Percentiles rank a stretch among this genome's conserved stretches.
These are phyloP conservation scores for Parmelia sp. DNA, from an alignment of 495 filamentous ascomycete species.

Conservation along the genomic window DNA sequence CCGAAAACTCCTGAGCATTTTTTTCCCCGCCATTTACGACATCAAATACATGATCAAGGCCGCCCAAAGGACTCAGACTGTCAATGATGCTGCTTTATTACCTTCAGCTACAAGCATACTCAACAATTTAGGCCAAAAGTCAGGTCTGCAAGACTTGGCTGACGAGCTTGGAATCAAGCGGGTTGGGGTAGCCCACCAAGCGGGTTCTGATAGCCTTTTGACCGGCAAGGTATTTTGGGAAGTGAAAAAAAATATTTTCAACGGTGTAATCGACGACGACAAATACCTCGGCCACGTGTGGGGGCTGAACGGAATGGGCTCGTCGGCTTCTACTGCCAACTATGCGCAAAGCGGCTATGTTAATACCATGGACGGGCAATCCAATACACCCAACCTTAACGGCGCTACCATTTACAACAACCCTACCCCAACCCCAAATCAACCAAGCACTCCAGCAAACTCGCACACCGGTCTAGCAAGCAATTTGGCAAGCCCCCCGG, in stretches of 20 bases:
- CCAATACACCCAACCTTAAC: conserved; percentile 48
- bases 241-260: conserved; percentile 76
- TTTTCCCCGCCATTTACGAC: conserved; percentile 89
- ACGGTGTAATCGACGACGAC: conserved; percentile 64
- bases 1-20: conserved; percentile 73
- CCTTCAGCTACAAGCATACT: conserved; percentile 60
- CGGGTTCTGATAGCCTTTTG: conserved; percentile 83
- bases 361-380: conserved; percentile 32
- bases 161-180: conserved; percentile 86
- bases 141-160: conserved; percentile 84
- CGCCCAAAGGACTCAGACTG: conserved; percentile 57
- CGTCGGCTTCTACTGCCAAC: conserved; percentile 24
- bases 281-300: conserved; percentile 81
- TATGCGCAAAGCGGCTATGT: background rate
- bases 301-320: conserved; percentile 60
- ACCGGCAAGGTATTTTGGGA: conserved; percentile 93
- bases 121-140: conserved; percentile 73
- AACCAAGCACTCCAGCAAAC: conserved; percentile 68
- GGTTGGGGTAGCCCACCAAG: conserved; percentile 78
- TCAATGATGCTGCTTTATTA: conserved; percentile 54
- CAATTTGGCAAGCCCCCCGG: conserved; percentile 56
- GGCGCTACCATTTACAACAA: conserved; percentile 48
- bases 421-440: conserved; percentile 44
- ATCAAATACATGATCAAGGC: conserved; percentile 97
- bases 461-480: conserved; percentile 45